Conservation (phyloP, 2,329 filamentous ascomycete species). For the Penicillium sp. region DNA sequence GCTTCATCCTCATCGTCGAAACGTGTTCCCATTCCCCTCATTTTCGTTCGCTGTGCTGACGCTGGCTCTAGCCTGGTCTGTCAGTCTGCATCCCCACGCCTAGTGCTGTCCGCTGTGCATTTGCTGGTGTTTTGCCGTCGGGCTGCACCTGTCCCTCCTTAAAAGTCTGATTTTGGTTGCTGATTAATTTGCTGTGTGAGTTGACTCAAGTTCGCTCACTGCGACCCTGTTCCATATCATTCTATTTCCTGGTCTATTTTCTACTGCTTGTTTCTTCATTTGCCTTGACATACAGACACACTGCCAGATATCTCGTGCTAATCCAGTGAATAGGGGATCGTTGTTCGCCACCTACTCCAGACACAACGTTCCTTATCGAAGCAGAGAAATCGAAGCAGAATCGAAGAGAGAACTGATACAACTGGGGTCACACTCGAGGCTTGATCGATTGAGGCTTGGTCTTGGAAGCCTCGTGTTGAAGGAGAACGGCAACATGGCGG, state of each 20-base stretch:
- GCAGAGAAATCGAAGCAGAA: too few species aligned
- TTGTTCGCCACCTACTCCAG: too few species aligned
- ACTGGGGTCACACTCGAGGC: too few species aligned
- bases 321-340: too few species aligned
- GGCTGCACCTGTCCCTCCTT: slow-evolving; percentile 15
- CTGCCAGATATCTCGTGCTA: not conserved
- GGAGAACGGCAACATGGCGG: slow-evolving; percentile 40
- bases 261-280: not conserved
- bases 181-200: slow-evolving; percentile 19
- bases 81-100: not conserved
- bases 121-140: not conserved
- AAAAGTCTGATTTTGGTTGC: slow-evolving; percentile 20
- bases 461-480: too few species aligned
- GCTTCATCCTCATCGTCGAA: slow-evolving; percentile 13
- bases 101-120: not conserved
- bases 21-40: slow-evolving; percentile 10
- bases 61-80: not conserved
- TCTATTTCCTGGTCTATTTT: not conserved
- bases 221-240: not conserved
- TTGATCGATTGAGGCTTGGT: too few species aligned
- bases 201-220: not conserved
- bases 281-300: too few species aligned
- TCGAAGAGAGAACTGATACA: too few species aligned
- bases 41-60: not conserved
- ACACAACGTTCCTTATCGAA: too few species aligned